Conservation (phyloP, 176 grass and related monocot genomes). For the Phoenix roebelenii region DNA sequence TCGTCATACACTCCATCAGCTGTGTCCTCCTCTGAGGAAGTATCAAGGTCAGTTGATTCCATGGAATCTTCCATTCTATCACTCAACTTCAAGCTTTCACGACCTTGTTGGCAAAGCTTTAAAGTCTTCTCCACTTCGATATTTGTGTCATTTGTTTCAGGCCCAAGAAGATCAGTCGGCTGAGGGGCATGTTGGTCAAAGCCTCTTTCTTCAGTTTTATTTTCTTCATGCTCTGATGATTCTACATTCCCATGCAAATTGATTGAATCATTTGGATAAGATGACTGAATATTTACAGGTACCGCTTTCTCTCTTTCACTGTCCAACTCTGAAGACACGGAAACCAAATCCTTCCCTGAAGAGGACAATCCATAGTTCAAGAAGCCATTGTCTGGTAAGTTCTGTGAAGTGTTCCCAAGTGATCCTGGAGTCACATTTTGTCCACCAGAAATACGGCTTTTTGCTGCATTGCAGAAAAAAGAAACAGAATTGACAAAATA, state of each 20-base stretch:
- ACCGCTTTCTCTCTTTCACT: neutral
- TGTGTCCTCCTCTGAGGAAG: neutral
- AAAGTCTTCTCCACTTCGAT: neutral
- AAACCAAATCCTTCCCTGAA: conserved; percentile 7
- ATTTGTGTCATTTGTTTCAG: neutral
- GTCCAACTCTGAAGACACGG: neutral
- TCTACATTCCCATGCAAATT: too few relatives aligned
- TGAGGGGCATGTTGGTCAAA: too few relatives aligned
- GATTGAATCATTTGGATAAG: too few relatives aligned
- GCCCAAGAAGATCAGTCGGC: too few relatives aligned
- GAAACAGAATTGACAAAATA: neutral
- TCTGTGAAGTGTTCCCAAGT: conserved; percentile 17
- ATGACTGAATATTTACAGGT: neutral
- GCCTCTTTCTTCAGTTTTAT: too few relatives aligned
- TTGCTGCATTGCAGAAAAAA: conserved; percentile 36
- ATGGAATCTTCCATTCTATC: neutral
- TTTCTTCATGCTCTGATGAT: too few relatives aligned
- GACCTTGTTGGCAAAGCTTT: neutral
- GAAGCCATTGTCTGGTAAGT: conserved; percentile 12
- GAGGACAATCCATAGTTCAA: conserved; percentile 13
- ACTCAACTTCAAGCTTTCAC: neutral
- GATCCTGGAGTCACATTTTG: conserved; percentile 26
- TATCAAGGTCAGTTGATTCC: neutral
- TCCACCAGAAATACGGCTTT: conserved; percentile 23
- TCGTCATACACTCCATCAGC: too few relatives aligned